Evolutionary conservation across 495 filamentous ascomycete species (phyloP), one percentile per base, ranked within the genome.

Genomic region (Penicillium silybi): DNA sequence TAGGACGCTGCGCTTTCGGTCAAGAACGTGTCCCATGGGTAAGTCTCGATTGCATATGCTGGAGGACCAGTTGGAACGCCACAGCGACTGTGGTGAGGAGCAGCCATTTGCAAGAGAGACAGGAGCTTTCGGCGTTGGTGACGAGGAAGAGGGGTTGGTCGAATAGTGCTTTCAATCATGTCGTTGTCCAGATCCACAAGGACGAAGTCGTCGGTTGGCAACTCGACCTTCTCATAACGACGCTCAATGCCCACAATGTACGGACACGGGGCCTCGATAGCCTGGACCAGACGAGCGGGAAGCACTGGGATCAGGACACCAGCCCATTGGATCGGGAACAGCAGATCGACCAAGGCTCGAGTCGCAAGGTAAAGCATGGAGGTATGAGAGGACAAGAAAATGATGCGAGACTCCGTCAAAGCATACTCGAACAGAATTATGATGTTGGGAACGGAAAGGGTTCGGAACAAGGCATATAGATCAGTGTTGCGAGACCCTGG

Each of bases 121-220:
- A 88, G 73, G 9, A 98, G 79, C 68, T 98, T 98, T 53, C 91
- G 77, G 35, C 93, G 83, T 66, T 95, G 89, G 59, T 96, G 92
- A 53, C 87, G 85, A 5, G 93, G 93, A 17, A 98, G 81, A 23
- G 84, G 76, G 18, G 78, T 79, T 20, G 92, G 90, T 52, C 79
- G 76, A 6, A 79, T 63, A 2, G 89, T 90, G 52, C 89, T 86
- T 64, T 95, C 88, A 48, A 98, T 93, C 40, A 81, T 80, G 61
- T 97, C 87, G 61, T 86, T 81, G 71, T 98, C 93, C 35, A 98
- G 77, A 68, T 98, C 93, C 37, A 97, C 90, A 27, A 97, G 71
- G 16, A 97, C 91, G 64, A 92, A 97, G 63, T 97, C 93, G 59
- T 97, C 93, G n/a, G 95, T 89, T 0, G 93, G 93, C 29, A 96